phyloP scores from a whole-genome alignment of 495 filamentous ascomycete genomes.

The Aspergillus hancockii region DNA sequence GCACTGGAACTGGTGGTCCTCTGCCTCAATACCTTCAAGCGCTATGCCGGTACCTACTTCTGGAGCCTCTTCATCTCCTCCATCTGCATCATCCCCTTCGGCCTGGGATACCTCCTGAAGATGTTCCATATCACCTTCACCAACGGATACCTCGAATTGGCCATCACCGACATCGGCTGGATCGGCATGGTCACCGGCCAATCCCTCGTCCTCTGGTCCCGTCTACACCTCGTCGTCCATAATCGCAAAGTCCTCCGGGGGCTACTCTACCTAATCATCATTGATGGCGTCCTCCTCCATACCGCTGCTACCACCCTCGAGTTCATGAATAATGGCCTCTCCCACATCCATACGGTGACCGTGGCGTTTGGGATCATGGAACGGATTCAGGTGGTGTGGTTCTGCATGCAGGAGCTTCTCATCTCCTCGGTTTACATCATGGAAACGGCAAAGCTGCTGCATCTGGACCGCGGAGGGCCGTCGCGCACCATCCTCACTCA shows the following conservation, averaged over 20 bases:
- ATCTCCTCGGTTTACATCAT: slow-evolving; percentile 54
- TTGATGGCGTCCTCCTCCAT: slow-evolving; percentile 52
- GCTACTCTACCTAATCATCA: slow-evolving; percentile 57
- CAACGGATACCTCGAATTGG: slow-evolving; percentile 29
- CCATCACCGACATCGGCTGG: slow-evolving; percentile 54
- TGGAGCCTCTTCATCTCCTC: slow-evolving; percentile 53
- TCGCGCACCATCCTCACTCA: slow-evolving; percentile 42
- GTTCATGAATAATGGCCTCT: slow-evolving; percentile 43
- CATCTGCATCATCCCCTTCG: slow-evolving; percentile 53
- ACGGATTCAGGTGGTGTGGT: slow-evolving; percentile 50
- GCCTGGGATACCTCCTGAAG: slow-evolving; percentile 54
- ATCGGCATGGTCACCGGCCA: slow-evolving; percentile 61
- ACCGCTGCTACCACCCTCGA: slow-evolving; percentile 50
- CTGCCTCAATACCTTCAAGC: slow-evolving; percentile 52
- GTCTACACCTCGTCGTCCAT: slow-evolving; percentile 55
- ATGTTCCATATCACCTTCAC: slow-evolving; percentile 42
- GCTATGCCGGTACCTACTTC: slow-evolving; percentile 52
- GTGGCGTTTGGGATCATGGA: slow-evolving; percentile 47
- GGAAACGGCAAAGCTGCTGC: slow-evolving; percentile 44
- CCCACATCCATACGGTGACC: slow-evolving; percentile 20
- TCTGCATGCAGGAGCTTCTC: slow-evolving; percentile 52
- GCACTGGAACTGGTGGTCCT: slow-evolving; percentile 48
- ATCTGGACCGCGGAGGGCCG: slow-evolving; percentile 31
- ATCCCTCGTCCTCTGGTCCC: slow-evolving; percentile 64
- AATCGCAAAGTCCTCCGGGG: slow-evolving; percentile 41